Percentiles rank a stretch among this genome's conserved stretches.
Conservation (phyloP, 305 asterid genomes). For the Plantago rigida region DNA sequence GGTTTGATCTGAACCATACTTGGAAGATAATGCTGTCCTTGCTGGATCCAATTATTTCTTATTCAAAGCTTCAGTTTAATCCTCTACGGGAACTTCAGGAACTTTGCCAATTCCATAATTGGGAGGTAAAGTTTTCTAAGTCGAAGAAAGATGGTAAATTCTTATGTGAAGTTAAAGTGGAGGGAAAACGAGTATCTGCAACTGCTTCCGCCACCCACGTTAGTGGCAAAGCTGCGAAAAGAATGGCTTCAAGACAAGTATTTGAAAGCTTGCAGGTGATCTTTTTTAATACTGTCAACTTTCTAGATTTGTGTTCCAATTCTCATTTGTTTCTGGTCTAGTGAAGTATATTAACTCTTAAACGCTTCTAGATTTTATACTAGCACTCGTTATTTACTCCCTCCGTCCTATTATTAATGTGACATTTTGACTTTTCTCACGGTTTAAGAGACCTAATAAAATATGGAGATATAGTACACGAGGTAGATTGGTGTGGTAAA, state of each 20-base stretch:
- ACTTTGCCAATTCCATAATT: constrained; percentile 63
- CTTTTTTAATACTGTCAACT: constrained; percentile 2
- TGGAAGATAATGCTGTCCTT: constrained; percentile 64
- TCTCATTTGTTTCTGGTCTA: constrained; percentile 17
- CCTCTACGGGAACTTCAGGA: constrained; percentile 68
- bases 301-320: not conserved
- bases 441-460: too few relatives aligned
- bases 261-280: constrained; percentile 55
- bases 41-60: constrained; percentile 56
- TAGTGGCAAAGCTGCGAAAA: constrained; percentile 53
- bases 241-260: constrained; percentile 46
- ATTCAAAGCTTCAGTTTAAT: constrained; percentile 53
- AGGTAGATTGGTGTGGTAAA: too few relatives aligned
- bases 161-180: constrained; percentile 48
- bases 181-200: constrained; percentile 29
- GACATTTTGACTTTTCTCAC: too few relatives aligned
- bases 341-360: too few relatives aligned
- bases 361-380: too few relatives aligned
- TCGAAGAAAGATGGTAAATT: constrained; percentile 43
- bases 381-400: too few relatives aligned
- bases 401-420: too few relatives aligned
- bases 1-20: constrained; percentile 57
- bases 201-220: constrained; percentile 41
- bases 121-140: constrained; percentile 39
- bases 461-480: too few relatives aligned